Conservation (phyloP, 345 rosid genomes). For the Acer saccharum region DNA sequence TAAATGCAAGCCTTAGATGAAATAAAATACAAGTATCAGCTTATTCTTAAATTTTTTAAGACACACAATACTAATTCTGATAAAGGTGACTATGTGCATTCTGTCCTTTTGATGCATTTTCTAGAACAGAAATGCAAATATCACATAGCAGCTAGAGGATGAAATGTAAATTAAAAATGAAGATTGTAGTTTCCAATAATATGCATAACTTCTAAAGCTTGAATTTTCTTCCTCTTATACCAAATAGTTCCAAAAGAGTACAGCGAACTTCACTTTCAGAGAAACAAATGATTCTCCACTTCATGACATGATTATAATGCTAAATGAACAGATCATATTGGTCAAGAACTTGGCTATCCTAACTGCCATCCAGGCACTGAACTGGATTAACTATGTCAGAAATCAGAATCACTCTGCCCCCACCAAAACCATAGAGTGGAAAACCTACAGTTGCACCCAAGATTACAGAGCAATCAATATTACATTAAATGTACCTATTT, state of each 20-base stretch:
- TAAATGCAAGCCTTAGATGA: slow-evolving; percentile 12
- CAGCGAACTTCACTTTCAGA: neutral
- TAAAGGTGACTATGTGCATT: neutral
- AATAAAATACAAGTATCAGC: neutral
- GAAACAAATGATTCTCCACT: neutral
- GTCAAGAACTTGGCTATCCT: neutral
- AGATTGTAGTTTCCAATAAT: neutral
- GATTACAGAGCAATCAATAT: neutral
- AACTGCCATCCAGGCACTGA: neutral
- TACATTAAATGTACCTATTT: neutral
- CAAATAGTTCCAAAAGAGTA: neutral
- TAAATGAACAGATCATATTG: slow-evolving; percentile 5
- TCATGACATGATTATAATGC: neutral
- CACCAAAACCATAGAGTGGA: slow-evolving; percentile 6
- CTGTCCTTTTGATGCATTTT: neutral
- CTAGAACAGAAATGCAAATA: neutral
- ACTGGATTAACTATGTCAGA: neutral
- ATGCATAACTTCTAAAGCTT: neutral
- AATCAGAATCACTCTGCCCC: slow-evolving; percentile 8
- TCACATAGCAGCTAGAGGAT: neutral
- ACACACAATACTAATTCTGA: neutral
- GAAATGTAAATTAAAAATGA: neutral
- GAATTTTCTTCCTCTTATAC: neutral
- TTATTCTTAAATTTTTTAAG: neutral
- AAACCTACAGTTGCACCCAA: neutral